A percentile compares a stretch with the other conserved stretches of the same genome.
These are phyloP conservation scores for Penicillium desertorum DNA, from an alignment of 495 filamentous ascomycete genomes.

Conservation along the genomic window DNA sequence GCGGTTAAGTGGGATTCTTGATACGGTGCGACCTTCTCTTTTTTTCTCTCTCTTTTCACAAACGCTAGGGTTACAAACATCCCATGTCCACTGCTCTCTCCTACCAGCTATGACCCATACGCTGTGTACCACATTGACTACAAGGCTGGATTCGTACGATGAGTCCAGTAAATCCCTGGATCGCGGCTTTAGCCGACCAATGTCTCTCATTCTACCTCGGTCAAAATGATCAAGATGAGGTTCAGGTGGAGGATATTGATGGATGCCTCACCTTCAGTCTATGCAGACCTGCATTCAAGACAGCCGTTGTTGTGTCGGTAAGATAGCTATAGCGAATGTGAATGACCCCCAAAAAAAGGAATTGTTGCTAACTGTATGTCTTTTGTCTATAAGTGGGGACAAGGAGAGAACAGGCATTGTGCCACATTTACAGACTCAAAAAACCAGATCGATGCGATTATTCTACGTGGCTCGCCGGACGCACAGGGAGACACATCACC, in stretches of 20 bases:
- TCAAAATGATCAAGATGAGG: conserved; percentile 7
- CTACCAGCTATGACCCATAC: conserved; percentile 3
- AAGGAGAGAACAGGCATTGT: conserved; percentile 13
- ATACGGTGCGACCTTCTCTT: neutral
- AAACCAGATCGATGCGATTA: conserved; percentile 39
- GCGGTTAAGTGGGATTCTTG: conserved; percentile 1
- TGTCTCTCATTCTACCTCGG: conserved; percentile 28
- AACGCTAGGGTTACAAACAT: neutral
- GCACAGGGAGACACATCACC: conserved; percentile 17
- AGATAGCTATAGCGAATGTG: neutral
- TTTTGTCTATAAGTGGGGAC: conserved; percentile 24
- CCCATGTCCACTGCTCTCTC: neutral
- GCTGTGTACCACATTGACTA: neutral
- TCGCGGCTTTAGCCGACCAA: conserved; percentile 31
- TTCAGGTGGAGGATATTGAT: conserved; percentile 41
- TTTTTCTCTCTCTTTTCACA: conserved; percentile 4
- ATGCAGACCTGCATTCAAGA: neutral
- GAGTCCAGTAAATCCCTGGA: conserved; percentile 32
- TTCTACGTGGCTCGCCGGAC: conserved; percentile 29
- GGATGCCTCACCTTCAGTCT: conserved; percentile 38
- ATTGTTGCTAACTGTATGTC: neutral
- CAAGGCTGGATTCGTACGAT: conserved; percentile 25
- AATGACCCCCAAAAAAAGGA: neutral
- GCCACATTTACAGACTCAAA: conserved; percentile 40
- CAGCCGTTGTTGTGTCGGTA: conserved; percentile 32